phyloP scores from a whole-genome alignment of 306 rosid genomes.

The Nissolia schottii region DNA sequence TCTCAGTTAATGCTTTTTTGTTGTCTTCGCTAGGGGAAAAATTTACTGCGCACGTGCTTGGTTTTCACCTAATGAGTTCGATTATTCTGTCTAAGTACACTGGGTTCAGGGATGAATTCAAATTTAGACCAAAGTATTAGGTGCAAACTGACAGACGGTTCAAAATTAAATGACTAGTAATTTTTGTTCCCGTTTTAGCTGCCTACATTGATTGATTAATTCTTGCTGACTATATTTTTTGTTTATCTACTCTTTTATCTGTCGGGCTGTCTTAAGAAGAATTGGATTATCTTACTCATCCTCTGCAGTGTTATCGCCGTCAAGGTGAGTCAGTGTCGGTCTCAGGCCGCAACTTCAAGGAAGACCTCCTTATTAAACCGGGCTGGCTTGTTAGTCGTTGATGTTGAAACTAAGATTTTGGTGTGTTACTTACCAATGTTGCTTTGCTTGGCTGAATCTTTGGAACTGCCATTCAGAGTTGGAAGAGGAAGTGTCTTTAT shows the following conservation, averaged over 20 bases:
- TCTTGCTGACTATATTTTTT: neutral
- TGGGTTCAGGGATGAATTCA: neutral
- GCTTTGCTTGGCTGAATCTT: conserved; percentile 5
- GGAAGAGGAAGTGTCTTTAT: neutral
- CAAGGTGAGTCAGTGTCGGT: conserved; percentile 93
- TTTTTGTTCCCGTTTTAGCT: neutral
- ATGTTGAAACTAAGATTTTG: conserved; percentile 22
- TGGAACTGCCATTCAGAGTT: conserved; percentile 3
- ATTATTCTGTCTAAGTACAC: neutral
- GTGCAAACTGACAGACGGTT: neutral
- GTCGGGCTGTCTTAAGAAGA: neutral
- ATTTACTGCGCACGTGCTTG: neutral
- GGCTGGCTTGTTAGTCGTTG: conserved; percentile 90
- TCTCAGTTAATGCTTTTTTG: neutral
- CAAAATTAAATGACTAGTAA: neutral
- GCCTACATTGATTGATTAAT: neutral
- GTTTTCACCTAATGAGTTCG: neutral
- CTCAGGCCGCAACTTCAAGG: conserved; percentile 84
- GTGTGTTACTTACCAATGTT: neutral
- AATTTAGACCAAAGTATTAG: neutral
- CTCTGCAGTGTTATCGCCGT: conserved; percentile 87
- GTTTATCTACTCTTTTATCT: neutral
- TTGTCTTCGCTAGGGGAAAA: neutral
- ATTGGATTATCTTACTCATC: conserved; percentile 5
- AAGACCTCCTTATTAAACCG: conserved; percentile 69